Evolutionary conservation across 129 eudicot genomes (phyloP).

Genomic region (Helichrysum umbraculigerum): DNA sequence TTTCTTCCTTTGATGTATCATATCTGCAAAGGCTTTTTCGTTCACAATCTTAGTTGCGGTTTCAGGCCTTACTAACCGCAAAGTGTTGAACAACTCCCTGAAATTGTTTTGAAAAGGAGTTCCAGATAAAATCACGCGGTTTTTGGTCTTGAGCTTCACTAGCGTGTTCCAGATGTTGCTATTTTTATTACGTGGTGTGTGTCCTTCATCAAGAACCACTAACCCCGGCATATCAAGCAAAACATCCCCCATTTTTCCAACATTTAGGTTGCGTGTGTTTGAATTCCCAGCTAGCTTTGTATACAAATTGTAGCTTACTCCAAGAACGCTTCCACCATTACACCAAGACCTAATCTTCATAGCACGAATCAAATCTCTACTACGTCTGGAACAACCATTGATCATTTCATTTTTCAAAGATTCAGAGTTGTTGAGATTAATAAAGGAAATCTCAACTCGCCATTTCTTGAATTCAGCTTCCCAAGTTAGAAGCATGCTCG

Average conservation of each 20-base stretch:
- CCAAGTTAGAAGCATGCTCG: constrained; percentile 54
- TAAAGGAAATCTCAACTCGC: constrained; percentile 38
- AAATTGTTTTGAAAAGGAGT: constrained; percentile 87
- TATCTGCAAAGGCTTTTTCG: constrained; percentile 31
- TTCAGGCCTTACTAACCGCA: constrained; percentile 54
- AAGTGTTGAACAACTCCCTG: constrained; percentile 53
- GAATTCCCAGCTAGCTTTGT: constrained; percentile 42
- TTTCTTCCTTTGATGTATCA: constrained; percentile 8
- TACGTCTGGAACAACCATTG: not conserved
- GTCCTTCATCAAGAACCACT: constrained; percentile 89
- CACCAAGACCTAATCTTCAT: constrained; percentile 54
- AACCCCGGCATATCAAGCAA: constrained; percentile 56
- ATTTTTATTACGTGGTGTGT: constrained; percentile 62
- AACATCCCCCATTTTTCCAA: constrained; percentile 30
- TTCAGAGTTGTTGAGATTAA: constrained; percentile 29
- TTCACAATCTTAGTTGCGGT: constrained; percentile 26
- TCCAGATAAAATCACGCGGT: constrained; percentile 66
- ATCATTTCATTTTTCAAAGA: constrained; percentile 16
- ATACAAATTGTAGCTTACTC: constrained; percentile 56
- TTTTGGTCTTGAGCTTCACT: constrained; percentile 48
- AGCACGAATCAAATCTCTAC: constrained; percentile 35
- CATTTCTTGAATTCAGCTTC: constrained; percentile 53
- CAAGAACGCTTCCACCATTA: constrained; percentile 50
- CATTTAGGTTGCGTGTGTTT: not conserved
- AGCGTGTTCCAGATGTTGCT: constrained; percentile 55